Evolutionary conservation across 805 yeast genomes (phyloP).

Genomic region (Saccharomycopsis selenospora): DNA sequence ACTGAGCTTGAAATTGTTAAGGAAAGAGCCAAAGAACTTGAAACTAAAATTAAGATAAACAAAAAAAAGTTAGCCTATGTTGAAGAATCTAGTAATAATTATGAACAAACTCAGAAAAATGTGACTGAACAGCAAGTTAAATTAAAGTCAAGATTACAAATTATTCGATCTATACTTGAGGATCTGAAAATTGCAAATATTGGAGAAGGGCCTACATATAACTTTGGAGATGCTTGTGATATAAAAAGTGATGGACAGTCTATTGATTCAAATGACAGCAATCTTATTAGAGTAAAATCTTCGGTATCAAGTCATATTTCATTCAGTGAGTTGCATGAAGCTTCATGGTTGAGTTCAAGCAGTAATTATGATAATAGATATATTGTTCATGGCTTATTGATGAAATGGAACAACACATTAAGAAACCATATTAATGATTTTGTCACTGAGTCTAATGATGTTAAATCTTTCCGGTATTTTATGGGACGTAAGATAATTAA

Average conservation of each 20-base stretch:
- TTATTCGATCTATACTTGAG: slow-evolving; percentile 27
- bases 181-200: slow-evolving; percentile 28
- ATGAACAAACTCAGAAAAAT: slow-evolving; percentile 16
- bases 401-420: slow-evolving; percentile 47
- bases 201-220: slow-evolving; percentile 18
- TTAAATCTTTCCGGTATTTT: slow-evolving; percentile 37
- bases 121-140: slow-evolving; percentile 25
- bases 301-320: slow-evolving; percentile 17
- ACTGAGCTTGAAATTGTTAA: slow-evolving; percentile 43
- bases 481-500: slow-evolving; percentile 45
- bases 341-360: slow-evolving; percentile 3
- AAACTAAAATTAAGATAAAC: slow-evolving; percentile 31
- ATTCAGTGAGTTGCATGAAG: slow-evolving; percentile 11
- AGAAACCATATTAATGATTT: slow-evolving; percentile 45
- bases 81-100: slow-evolving; percentile 21
- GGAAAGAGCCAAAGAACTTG: slow-evolving; percentile 33
- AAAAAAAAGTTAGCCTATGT: slow-evolving; percentile 24
- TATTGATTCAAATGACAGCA: too few relatives aligned
- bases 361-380: slow-evolving; percentile 47
- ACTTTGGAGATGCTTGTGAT: slow-evolving; percentile 18
- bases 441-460: slow-evolving; percentile 36
- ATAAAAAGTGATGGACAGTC: not conserved
- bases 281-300: not conserved
- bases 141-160: slow-evolving; percentile 29
- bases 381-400: slow-evolving; percentile 46